phyloP scores from a whole-genome alignment of 1,284 basidiomycete genomes.

The Cryptococcus sp. region DNA sequence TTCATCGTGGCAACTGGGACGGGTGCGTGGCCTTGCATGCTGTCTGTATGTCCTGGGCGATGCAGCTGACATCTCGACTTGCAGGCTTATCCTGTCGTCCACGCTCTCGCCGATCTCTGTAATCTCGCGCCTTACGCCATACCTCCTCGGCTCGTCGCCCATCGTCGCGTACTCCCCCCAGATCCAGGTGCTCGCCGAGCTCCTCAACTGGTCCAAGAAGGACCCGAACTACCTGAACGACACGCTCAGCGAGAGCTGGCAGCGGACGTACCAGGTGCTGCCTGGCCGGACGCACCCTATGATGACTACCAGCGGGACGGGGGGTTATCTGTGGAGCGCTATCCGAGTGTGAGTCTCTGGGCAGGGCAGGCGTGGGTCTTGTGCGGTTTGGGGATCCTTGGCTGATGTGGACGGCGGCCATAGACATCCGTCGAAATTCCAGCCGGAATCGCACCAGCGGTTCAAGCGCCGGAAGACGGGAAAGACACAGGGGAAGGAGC shows the following conservation, averaged over 20 bases:
- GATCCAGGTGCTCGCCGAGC: slow-evolving; percentile 72
- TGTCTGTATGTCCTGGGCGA: background rate
- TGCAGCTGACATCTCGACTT: background rate
- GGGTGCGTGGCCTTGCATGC: slow-evolving; percentile 55
- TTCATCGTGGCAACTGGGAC: slow-evolving; percentile 84
- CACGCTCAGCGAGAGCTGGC: slow-evolving; percentile 80
- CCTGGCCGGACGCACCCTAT: slow-evolving; percentile 94
- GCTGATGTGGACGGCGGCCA: background rate
- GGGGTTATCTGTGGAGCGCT: slow-evolving; percentile 81
- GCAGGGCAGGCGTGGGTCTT: no score
- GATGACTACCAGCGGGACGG: slow-evolving; percentile 86
- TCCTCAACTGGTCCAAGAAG: slow-evolving; percentile 68
- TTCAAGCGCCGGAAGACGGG: slow-evolving; percentile 22
- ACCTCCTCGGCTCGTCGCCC: slow-evolving; percentile 77
- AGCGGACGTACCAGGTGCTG: slow-evolving; percentile 84
- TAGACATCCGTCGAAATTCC: slow-evolving; percentile 31
- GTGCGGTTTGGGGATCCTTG: background rate
- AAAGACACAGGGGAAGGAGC: slow-evolving; percentile 4
- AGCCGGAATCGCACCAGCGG: slow-evolving; percentile 31
- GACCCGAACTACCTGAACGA: slow-evolving; percentile 70
- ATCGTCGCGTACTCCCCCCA: slow-evolving; percentile 84
- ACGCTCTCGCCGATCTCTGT: slow-evolving; percentile 85
- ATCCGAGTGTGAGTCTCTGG: slow-evolving; percentile 72
- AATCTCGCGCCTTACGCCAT: slow-evolving; percentile 67
- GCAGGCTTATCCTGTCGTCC: slow-evolving; percentile 74